Conservation (phyloP, 2,329 filamentous ascomycete genomes). For the Onygena corvina region DNA sequence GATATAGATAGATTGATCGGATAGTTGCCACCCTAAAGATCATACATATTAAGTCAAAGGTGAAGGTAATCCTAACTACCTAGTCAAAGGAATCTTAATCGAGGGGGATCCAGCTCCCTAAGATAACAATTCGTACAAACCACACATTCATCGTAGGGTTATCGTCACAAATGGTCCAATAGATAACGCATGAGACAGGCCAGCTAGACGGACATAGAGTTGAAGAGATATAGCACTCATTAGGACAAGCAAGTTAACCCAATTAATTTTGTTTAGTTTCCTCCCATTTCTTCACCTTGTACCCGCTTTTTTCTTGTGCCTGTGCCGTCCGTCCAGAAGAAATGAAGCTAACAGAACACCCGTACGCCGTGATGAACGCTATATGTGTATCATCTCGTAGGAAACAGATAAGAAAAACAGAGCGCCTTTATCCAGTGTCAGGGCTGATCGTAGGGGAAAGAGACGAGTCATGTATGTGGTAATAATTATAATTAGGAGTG, state of each 20-base stretch:
- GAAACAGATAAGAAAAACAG: not conserved
- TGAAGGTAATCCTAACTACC: not conserved
- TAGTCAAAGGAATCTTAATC: not conserved
- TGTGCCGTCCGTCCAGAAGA: not conserved
- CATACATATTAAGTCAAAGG: not conserved
- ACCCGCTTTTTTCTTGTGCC: not conserved
- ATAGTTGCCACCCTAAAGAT: not conserved
- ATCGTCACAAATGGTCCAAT: not conserved
- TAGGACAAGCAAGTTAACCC: not conserved
- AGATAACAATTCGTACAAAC: not conserved
- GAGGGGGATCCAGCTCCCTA: conserved; percentile 1
- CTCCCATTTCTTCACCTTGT: not conserved
- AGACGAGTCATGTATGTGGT: not conserved
- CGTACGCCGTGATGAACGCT: not conserved
- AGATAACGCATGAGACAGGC: not conserved
- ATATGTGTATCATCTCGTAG: not conserved
- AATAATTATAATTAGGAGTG: not conserved
- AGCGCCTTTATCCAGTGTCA: not conserved
- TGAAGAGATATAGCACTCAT: not conserved
- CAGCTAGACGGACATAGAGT: not conserved
- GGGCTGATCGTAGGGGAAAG: not conserved
- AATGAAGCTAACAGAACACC: not conserved
- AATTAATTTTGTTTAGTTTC: not conserved
- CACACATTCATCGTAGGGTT: not conserved
- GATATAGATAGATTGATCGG: too few species aligned